phyloP scores from a whole-genome alignment of 768 basidiomycete species.

The Rhizopogon vulgaris region DNA sequence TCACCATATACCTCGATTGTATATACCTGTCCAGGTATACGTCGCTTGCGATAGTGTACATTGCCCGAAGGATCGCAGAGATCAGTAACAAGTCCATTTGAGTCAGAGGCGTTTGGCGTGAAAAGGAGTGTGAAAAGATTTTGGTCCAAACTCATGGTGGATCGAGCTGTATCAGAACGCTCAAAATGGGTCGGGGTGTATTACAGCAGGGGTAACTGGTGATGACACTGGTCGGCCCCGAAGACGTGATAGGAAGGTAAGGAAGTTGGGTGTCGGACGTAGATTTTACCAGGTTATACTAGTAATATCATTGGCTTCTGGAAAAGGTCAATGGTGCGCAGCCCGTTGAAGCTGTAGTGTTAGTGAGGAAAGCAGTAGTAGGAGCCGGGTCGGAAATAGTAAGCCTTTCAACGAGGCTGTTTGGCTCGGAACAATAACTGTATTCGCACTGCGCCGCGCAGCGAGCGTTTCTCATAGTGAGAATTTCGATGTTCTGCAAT shows the following conservation, averaged over 20 bases:
- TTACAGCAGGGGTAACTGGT: neutral
- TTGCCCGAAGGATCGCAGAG: constrained; percentile 60
- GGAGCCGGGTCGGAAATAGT: too few species aligned
- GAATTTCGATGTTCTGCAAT: too few species aligned
- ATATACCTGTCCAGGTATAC: constrained; percentile 49
- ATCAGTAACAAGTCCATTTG: constrained; percentile 49
- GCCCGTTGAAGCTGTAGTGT: neutral
- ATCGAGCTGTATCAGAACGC: neutral
- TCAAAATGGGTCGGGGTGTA: neutral
- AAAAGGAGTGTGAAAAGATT: constrained; percentile 79
- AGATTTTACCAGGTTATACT: neutral
- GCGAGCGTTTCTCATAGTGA: too few species aligned
- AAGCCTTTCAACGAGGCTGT: too few species aligned
- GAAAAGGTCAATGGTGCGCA: neutral
- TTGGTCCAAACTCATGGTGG: constrained; percentile 73
- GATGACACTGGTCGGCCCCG: neutral
- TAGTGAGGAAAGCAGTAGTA: too few species aligned
- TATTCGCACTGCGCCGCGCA: too few species aligned
- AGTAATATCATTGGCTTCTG: neutral
- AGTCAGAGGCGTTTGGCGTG: constrained; percentile 51
- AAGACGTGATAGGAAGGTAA: neutral
- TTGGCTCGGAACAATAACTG: too few species aligned
- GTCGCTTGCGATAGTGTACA: constrained; percentile 68
- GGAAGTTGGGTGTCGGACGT: neutral
- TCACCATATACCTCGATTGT: constrained; percentile 64